Conservation (phyloP, 495 filamentous ascomycete genomes). For the Podospora fimiseda region DNA sequence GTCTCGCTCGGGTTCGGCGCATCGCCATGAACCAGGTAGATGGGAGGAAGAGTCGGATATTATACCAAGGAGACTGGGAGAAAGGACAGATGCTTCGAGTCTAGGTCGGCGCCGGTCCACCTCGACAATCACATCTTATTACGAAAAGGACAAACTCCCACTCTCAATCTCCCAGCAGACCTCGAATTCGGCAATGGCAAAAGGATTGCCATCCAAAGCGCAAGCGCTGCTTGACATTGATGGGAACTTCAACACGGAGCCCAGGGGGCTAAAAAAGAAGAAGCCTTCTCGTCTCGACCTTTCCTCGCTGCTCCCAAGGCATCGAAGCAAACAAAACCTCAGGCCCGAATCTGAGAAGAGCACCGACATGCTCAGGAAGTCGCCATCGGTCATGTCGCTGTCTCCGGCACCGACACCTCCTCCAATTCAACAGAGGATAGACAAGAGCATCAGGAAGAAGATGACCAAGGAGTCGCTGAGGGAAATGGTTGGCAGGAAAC, state of each 20-base stretch:
- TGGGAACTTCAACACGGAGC: conserved; percentile 10
- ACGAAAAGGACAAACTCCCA: conserved; percentile 46
- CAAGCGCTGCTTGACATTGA: conserved; percentile 39
- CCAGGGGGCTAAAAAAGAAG: conserved; percentile 32
- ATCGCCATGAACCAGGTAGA: conserved; percentile 12
- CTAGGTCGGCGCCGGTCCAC: conserved; percentile 40
- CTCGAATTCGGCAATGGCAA: conserved; percentile 48
- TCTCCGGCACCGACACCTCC: conserved; percentile 24
- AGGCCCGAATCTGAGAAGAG: conserved; percentile 13
- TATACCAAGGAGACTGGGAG: conserved; percentile 26
- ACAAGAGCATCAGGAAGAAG: conserved; percentile 22
- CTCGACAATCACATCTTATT: conserved; percentile 47
- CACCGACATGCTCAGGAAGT: conserved; percentile 26
- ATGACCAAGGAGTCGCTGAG: conserved; percentile 30
- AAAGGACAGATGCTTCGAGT: conserved; percentile 29
- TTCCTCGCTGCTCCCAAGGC: conserved; percentile 26
- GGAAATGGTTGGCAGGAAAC: conserved; percentile 10
- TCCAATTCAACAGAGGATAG: conserved; percentile 21
- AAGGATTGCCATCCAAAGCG: conserved; percentile 42
- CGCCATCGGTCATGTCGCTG: conserved; percentile 36
- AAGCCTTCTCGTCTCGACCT: conserved; percentile 46
- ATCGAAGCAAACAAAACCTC: conserved; percentile 14
- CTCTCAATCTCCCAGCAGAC: conserved; percentile 51
- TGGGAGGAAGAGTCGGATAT: conserved; percentile 48
- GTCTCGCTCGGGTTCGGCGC: conserved; percentile 8